Conservation (phyloP, 2,329 filamentous ascomycete genomes). For the Colletotrichum scovillei region DNA sequence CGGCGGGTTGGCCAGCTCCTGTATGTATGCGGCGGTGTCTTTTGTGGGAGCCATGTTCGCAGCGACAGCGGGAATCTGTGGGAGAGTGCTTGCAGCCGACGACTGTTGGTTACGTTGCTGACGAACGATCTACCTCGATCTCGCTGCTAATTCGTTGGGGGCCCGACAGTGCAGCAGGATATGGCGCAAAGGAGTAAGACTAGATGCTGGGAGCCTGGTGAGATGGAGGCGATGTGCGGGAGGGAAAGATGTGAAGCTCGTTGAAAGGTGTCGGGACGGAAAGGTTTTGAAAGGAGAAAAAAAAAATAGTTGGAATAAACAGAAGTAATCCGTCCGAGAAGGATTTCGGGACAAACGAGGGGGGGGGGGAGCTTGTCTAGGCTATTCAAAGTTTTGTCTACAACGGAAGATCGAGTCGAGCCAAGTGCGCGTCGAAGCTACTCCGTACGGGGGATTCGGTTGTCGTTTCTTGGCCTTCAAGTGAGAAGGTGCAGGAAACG, state of each 20-base stretch:
- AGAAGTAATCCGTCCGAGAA: slow-evolving; percentile 8
- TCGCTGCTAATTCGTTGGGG: slow-evolving; percentile 13
- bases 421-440: not conserved
- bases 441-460: not conserved
- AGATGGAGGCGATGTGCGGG: slow-evolving; percentile 4
- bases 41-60: slow-evolving; percentile 45
- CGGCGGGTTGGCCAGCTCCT: slow-evolving; percentile 69
- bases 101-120: slow-evolving; percentile 9
- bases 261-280: not conserved
- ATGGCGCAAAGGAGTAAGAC: not conserved
- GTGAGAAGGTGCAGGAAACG: slow-evolving; percentile 10
- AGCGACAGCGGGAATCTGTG: not conserved
- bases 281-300: not conserved
- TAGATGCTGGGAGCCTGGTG: not conserved
- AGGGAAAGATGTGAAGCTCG: not conserved
- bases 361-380: slow-evolving; percentile 10
- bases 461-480: not conserved
- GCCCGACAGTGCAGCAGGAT: not conserved
- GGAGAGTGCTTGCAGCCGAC: not conserved
- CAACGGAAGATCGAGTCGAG: not conserved
- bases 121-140: slow-evolving; percentile 13
- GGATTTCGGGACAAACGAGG: slow-evolving; percentile 8
- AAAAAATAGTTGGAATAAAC: slow-evolving; percentile 15
- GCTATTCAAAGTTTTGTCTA: slow-evolving; percentile 8
- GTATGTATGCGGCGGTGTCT: slow-evolving; percentile 53